Evolutionary conservation across 1,284 basidiomycete genomes (phyloP), one percentile per base, ranked within the genome.

Genomic region (Ustanciosporium gigantosporum): DNA sequence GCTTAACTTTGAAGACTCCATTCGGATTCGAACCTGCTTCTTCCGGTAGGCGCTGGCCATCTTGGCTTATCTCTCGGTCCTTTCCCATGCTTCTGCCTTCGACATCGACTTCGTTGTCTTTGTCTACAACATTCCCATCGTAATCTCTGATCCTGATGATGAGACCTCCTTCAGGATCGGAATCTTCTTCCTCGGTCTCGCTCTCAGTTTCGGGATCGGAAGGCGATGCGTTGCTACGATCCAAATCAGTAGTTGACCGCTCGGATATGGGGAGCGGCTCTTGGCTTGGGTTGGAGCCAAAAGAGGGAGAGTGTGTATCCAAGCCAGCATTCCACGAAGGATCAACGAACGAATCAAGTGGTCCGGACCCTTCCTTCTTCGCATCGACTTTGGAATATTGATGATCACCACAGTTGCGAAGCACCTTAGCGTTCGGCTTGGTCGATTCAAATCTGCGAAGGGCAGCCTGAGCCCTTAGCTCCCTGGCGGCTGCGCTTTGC

Each of bases 391-490:
- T n/a, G n/a, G n/a, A n/a, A n/a, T n/a, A n/a, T n/a, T n/a, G n/a
- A n/a, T n/a, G n/a, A n/a, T n/a, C n/a, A n/a, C n/a, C n/a, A n/a
- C n/a, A n/a, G n/a, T n/a, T n/a, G n/a, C n/a, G n/a, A n/a, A n/a
- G n/a, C n/a, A n/a, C n/a, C n/a, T n/a, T n/a, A n/a, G n/a, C n/a
- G 9, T 29, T 29, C 11, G 27, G 29, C 27, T 46, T 25, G 7
- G 21, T 21, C 4, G 48, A 31, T 11, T 27, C 22, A 21, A 66
- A 20, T 4, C 65, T 42, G 15, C 47, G 46, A 29, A 60, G 31
- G 2, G 66, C 62, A 15, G 66, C 66, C 24, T 68, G 43, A 1
- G 62, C 66, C 19, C 60, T 39, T 13, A 62, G 47, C 36, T 62
- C 62, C 11, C 66, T 43, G 11, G 60, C 60, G 13, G 45, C 41